Evolutionary conservation across 164 flowering plant species (phyloP), one percentile per base, ranked within the genome.

Genomic region (Cinnamomum chago): DNA sequence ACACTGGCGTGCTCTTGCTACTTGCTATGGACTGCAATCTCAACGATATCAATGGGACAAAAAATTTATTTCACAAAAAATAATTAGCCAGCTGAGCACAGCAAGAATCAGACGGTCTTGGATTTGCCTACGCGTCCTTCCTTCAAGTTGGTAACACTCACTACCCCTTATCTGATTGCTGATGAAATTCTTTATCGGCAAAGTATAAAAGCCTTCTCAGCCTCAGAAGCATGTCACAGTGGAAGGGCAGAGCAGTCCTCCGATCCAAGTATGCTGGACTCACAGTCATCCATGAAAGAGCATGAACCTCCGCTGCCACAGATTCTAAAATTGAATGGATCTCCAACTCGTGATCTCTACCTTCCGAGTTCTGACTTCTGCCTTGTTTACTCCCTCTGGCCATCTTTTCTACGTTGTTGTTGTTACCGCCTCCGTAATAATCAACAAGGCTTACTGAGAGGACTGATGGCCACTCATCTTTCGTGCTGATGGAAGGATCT

Each of bases 281-380:
- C 9, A 82, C 88, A 2, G 98, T 96, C 97, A 96, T 90, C 98
- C 98, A 96, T 33, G 99, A 96, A 4, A 96, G 84, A 62, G 97
- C 93, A 77, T 96, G 99, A 68, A 96, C 94, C 82, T 94, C 99
- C 24, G 97, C 97, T 51, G 97, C 87, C 58, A 90, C 75, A 14
- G 89, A 73, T 78, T 92, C 95, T 0, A 96, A 89, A 80, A 96
- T 82, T 68, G 86, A 70, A 78, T 88, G 94, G 9, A 82, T 86
- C 77, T 92, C 97, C 47, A 84, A 62, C 71, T 88, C 93, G 62
- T 80, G 71, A 35, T 91, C 95, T 78, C 85, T 86, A 13, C 73
- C 64, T 35, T 91, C 97, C 1, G 81, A 79, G 75, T 78, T 76
- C 33, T 77, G 35, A 80, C 76, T 76, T 70, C 92, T 78, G 50